These are phyloP conservation scores for Leucaena leucocephala DNA, from an alignment of 306 rosid species.

Conservation along the genomic window DNA sequence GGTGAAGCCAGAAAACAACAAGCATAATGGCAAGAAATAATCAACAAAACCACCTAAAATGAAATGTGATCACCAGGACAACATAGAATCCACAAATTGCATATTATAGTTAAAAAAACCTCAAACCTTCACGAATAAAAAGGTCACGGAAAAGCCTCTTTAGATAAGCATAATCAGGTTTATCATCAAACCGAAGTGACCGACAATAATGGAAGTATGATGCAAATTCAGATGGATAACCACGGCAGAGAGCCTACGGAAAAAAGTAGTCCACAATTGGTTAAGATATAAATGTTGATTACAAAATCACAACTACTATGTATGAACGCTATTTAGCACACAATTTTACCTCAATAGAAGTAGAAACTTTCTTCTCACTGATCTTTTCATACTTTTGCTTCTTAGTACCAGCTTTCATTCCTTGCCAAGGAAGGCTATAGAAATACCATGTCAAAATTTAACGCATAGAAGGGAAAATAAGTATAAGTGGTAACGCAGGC, in stretches of 20 bases:
- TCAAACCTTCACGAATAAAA: constrained; percentile 91
- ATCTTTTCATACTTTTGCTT: constrained; percentile 96
- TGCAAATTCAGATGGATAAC: constrained; percentile 93
- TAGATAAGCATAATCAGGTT: constrained; percentile 91
- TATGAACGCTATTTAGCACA: constrained; percentile 16
- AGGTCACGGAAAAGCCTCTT: constrained; percentile 98
- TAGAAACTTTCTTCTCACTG: constrained; percentile 93
- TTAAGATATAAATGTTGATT: background rate
- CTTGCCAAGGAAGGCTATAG: constrained; percentile 98
- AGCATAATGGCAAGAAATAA: constrained; percentile 10
- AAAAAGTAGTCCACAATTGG: constrained; percentile 44
- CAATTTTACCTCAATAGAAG: constrained; percentile 81
- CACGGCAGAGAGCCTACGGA: constrained; percentile 73
- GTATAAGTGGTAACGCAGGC: constrained; percentile 21
- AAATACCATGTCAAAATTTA: constrained; percentile 41
- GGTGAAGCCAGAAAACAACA: constrained; percentile 39
- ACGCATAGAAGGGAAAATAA: constrained; percentile 17
- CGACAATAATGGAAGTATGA: constrained; percentile 96
- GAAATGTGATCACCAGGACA: constrained; percentile 16
- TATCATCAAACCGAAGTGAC: constrained; percentile 92
- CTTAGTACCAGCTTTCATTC: constrained; percentile 95
- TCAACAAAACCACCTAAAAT: background rate
- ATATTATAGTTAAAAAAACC: constrained; percentile 14
- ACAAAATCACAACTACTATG: background rate
- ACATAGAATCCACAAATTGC: constrained; percentile 12